Percentiles rank a stretch among this genome's conserved stretches.
phyloP scores from a whole-genome alignment of 805 yeast species.

The Grigorovia transvaalensis region DNA sequence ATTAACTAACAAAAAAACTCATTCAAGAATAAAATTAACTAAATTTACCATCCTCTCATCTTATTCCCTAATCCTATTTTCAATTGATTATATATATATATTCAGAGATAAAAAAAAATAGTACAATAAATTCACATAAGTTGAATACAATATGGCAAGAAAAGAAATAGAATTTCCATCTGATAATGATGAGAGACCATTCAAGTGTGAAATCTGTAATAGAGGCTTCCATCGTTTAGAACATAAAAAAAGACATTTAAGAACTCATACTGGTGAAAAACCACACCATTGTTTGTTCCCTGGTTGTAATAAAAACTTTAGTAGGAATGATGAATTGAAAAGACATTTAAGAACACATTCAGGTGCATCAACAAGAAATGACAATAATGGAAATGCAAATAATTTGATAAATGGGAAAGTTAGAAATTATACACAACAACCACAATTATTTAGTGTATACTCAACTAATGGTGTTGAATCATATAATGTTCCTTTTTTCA shows the following conservation, averaged over 20 bases:
- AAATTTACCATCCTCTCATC: too few relatives aligned
- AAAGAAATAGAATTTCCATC: conserved; percentile 1
- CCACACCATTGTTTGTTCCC: conserved; percentile 80
- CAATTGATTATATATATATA: neutral
- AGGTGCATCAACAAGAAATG: conserved; percentile 3
- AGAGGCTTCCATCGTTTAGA: conserved; percentile 83
- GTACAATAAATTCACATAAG: neutral
- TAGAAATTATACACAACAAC: neutral
- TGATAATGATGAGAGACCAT: conserved; percentile 45
- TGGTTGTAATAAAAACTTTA: conserved; percentile 72
- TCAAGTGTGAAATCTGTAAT: conserved; percentile 73
- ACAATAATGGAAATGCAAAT: neutral
- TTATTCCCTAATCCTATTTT: neutral
- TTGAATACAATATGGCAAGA: neutral
- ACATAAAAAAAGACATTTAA: conserved; percentile 83
- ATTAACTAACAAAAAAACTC: neutral
- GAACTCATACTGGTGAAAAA: conserved; percentile 90
- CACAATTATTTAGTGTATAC: conserved; percentile 1
- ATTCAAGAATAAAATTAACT: too few relatives aligned
- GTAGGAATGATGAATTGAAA: conserved; percentile 77
- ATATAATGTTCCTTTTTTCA: conserved; percentile 3
- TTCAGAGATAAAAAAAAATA: conserved; percentile 4
- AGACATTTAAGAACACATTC: conserved; percentile 74
- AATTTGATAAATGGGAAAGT: neutral
- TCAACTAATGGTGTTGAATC: conserved; percentile 2